phyloP scores from a whole-genome alignment of 2,329 filamentous ascomycete species.

The Raffaelea deltoideospora region DNA sequence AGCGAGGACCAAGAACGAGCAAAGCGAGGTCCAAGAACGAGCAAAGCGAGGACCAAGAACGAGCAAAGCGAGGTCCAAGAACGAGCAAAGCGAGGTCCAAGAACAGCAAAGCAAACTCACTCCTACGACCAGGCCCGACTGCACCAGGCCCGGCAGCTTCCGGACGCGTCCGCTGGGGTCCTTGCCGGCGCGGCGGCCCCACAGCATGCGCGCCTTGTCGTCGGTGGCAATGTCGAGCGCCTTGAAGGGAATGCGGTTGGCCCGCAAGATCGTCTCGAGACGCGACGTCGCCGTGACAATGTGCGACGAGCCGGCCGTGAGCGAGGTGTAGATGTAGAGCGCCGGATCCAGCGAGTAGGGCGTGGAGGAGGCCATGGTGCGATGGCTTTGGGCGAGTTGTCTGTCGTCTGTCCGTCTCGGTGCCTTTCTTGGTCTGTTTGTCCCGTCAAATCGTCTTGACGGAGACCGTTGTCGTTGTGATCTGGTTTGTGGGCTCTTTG shows the following conservation, averaged over 20 bases:
- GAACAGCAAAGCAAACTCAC: slow-evolving; percentile 37
- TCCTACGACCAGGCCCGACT: slow-evolving; percentile 70
- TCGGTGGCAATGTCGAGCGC: slow-evolving; percentile 85
- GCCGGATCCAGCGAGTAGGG: slow-evolving; percentile 47
- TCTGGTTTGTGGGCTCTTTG: no score
- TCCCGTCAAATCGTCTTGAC: no score
- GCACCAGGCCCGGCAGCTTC: slow-evolving; percentile 80
- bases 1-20: not conserved
- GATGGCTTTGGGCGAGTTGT: no score
- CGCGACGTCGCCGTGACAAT: slow-evolving; percentile 93
- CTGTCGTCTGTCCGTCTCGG: no score
- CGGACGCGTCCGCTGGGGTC: slow-evolving; percentile 43
- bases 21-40: not conserved
- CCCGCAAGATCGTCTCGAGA: slow-evolving; percentile 88
- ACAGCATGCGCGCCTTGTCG: slow-evolving; percentile 75
- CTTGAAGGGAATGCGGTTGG: slow-evolving; percentile 87
- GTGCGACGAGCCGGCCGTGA: slow-evolving; percentile 89
- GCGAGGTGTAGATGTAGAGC: slow-evolving; percentile 89
- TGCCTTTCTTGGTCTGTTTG: no score
- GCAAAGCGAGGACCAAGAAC: not conserved
- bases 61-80: not conserved
- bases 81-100: not conserved
- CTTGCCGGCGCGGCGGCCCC: slow-evolving; percentile 70
- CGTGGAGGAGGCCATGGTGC: slow-evolving; percentile 6
- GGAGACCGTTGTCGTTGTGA: no score